Base-by-base conservation (phyloP, 805 yeast species). In the Candida glaebosa region DNA sequence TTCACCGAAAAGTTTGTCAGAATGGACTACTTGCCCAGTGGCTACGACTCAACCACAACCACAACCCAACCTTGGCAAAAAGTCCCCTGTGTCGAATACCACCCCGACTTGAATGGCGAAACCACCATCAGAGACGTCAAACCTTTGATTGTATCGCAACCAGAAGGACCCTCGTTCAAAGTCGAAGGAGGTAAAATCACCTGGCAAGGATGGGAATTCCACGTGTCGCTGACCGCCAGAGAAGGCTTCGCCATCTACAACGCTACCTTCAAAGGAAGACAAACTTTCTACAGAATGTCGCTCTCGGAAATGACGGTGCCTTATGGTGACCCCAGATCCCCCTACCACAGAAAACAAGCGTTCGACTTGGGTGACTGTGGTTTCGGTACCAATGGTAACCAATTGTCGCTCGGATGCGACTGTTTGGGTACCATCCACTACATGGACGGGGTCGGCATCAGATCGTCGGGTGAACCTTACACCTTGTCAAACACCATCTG, bases 301-400 rank as follows among this genome's bases (percentile, higher is more conserved):
- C 65, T 84, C 51, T 78, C 85, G 41, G 95, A 85, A 65, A 85
- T 86, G 95, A 84, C 91, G 31, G 95, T 86, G 48, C 93, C 93
- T 25, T 85, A 86, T 57, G 90, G 87, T 60, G 91, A 85, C 60
- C 88, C 90, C 56, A 75, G 91, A 64, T 61, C 64, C 46, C 93
- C 93, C 48, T 82, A 74, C 69, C 89, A 84, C 66, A 78, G 91
- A 75, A 85, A 86, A 69, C 90, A 84, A 69, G 93, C 93, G 25
- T 85, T 85, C 52, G 93, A 85, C 63, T 73, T 85, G 57, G 93
- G 93, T 60, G 93, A 86, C 63, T 78, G 84, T 69, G 93, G 95
- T 16, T 84, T 84, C 48, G 93, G 93, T 63, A 76, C 71, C 49
- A 76, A 72, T 47, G 89, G 85, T 49, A 83, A 85, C 67, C 74